Base-by-base conservation (phyloP, 1,139 yeast genomes). In the Blastobotrys persicus region DNA sequence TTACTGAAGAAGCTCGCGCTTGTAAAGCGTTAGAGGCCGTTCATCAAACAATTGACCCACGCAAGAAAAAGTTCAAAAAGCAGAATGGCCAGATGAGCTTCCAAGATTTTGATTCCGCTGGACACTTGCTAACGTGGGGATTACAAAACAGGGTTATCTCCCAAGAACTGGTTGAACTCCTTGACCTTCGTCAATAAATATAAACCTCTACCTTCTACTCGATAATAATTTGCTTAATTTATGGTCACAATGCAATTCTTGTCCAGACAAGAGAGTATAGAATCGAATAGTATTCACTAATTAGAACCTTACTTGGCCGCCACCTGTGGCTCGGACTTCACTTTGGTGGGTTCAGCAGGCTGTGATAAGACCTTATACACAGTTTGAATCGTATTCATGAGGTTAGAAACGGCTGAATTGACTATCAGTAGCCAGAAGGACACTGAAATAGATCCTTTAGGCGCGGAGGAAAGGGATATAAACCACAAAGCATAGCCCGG, bases 391-490 rank as follows among this genome's bases (percentile, higher is more conserved):
- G 45, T 28, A 17, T 20, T 23, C 13, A 37, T 34, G 38, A 45
- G 17, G 34, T 50, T 44, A 37, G 44, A 23, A 13, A 66, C 39
- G 4, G 65, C 61, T 46, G 60, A 58, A 41, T 64, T 68, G 16
- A 59, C 61, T 28, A 67, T 57, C 51, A 64, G 56, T 38, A 72
- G 57, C 75, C 76, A 72, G 7, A 65, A 61, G 1, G 67, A 60
- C 4, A 69, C 66, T 0, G 74, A 68, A 7, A 72, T 64, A 2
- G 75, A 65, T 17, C 76, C 76, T 40, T 48, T 47, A 1, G 79
- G 77, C 14, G 83, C 76, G 50, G 79, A 78, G 0, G 91, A 88
- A 42, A 84, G 69, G 11, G 85, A 78, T 54, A 83, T 70, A 12
- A 73, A 53, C 78, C 83, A 78, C 58, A 81, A 84, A 3, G 83